A percentile compares a stretch with the other conserved stretches of the same genome.
Conservation (phyloP, 2,329 filamentous ascomycete genomes). For the Calonectria montana region DNA sequence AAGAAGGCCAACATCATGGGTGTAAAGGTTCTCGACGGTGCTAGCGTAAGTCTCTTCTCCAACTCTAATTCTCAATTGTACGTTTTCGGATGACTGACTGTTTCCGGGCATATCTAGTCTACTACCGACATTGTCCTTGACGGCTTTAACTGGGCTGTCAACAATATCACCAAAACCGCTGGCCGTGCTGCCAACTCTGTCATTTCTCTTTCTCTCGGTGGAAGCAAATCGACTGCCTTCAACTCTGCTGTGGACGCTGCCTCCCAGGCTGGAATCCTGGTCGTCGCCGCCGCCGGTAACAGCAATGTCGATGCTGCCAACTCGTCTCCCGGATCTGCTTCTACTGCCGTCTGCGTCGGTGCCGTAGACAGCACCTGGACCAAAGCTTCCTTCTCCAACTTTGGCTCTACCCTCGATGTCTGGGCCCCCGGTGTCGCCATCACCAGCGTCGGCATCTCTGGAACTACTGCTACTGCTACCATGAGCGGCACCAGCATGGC, state of each 20-base stretch:
- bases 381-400: conserved; percentile 62
- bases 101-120: conserved; percentile 24
- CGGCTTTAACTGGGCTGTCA: conserved; percentile 53
- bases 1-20: conserved; percentile 56
- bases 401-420: conserved; percentile 59
- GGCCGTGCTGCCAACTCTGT: conserved; percentile 57
- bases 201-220: conserved; percentile 67
- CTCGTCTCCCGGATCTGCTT: conserved; percentile 60
- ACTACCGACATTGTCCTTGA: conserved; percentile 42
- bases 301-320: conserved; percentile 51
- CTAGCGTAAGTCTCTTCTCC: conserved; percentile 22
- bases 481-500: conserved; percentile 73
- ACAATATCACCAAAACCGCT: conserved; percentile 52
- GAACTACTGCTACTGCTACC: conserved; percentile 53
- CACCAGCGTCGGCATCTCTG: conserved; percentile 59
- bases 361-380: conserved; percentile 55
- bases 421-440: conserved; percentile 62
- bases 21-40: conserved; percentile 57
- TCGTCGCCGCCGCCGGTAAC: conserved; percentile 68
- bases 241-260: conserved; percentile 62
- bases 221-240: conserved; percentile 55
- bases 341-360: conserved; percentile 64
- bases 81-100: background rate
- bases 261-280: conserved; percentile 59
- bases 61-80: background rate